phyloP scores from a whole-genome alignment of 345 rosid genomes.

The Abelmoschus esculentus region DNA sequence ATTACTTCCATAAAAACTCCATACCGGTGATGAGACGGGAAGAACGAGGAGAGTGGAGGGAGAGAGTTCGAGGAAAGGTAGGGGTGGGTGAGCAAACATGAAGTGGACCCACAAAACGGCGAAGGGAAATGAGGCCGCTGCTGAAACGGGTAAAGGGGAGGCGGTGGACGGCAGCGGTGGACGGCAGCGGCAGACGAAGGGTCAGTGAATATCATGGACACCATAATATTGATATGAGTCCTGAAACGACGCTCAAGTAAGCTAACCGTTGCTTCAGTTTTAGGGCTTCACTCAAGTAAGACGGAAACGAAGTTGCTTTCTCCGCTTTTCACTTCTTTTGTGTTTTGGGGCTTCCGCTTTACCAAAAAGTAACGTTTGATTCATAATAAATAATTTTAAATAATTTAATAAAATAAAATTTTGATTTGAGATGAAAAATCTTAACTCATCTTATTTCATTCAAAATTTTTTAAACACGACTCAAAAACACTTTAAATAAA shows the following conservation, averaged over 20 bases:
- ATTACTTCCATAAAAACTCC: background rate
- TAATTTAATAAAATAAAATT: too few species aligned
- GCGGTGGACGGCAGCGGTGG: slow-evolving; percentile 36
- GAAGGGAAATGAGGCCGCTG: slow-evolving; percentile 11
- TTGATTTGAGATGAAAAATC: too few species aligned
- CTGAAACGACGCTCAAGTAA: background rate
- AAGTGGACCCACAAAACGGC: slow-evolving; percentile 25
- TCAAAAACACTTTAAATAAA: too few species aligned
- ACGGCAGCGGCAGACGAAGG: slow-evolving; percentile 37
- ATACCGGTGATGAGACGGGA: slow-evolving; percentile 24
- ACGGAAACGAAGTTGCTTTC: background rate
- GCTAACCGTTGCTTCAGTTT: slow-evolving; percentile 19
- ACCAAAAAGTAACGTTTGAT: too few species aligned
- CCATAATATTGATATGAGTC: slow-evolving; percentile 16
- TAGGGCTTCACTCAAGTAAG: background rate
- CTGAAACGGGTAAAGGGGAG: slow-evolving; percentile 24
- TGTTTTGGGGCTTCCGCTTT: background rate
- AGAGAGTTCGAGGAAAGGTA: slow-evolving; percentile 12
- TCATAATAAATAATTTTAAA: too few species aligned
- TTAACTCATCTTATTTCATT: too few species aligned
- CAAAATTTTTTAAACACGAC: too few species aligned
- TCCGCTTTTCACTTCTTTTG: background rate
- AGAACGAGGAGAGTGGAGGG: slow-evolving; percentile 20
- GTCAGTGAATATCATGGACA: slow-evolving; percentile 36
- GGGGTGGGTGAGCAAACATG: slow-evolving; percentile 14